These are phyloP conservation scores for Vitis riparia DNA, from an alignment of 164 flowering plant species.

Conservation along the genomic window DNA sequence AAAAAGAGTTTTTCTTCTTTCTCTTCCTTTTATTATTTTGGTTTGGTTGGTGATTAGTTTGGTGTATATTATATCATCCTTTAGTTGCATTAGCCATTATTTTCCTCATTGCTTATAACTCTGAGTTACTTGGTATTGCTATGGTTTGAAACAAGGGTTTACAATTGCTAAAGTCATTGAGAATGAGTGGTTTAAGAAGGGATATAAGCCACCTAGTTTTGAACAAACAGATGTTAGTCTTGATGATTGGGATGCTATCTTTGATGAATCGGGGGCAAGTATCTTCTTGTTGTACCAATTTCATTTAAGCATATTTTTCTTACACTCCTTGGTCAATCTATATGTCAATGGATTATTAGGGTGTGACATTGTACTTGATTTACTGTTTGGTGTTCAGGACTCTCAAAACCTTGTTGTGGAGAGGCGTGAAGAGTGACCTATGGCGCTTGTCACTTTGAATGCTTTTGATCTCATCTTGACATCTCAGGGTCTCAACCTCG, in stretches of 20 bases:
- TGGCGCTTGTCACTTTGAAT: conserved; percentile 74
- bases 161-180: conserved; percentile 78
- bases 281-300: neutral
- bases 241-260: conserved; percentile 78
- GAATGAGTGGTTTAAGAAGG: conserved; percentile 99
- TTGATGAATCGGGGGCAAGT: conserved; percentile 65
- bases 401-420: conserved; percentile 80
- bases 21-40: neutral
- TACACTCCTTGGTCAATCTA: neutral
- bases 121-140: conserved; percentile 1
- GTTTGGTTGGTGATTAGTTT: neutral
- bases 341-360: neutral
- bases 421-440: conserved; percentile 65
- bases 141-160: conserved; percentile 60
- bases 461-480: conserved; percentile 94
- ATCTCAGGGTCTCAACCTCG: conserved; percentile 93
- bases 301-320: neutral
- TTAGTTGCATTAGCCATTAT: neutral
- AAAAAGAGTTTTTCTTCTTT: no score
- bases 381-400: conserved; percentile 36
- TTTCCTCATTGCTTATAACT: conserved; percentile 1
- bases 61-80: no score
- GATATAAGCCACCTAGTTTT: conserved; percentile 77
- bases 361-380: neutral
- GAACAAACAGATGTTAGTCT: conserved; percentile 63